phyloP scores from a whole-genome alignment of 345 rosid species.

The Jatropha curcas region DNA sequence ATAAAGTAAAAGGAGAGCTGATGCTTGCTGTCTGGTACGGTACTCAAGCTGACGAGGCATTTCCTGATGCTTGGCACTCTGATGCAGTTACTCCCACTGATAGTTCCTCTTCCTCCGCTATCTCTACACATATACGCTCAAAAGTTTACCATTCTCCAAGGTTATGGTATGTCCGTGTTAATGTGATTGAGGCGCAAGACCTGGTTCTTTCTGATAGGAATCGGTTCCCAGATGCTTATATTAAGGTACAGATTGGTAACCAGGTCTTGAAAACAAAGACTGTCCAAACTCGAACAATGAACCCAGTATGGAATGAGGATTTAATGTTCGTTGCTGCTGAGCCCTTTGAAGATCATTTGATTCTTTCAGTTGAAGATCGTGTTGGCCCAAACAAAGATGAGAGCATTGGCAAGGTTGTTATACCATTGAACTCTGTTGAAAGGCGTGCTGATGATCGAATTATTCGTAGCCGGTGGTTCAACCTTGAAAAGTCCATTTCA shows the following conservation, averaged over 20 bases:
- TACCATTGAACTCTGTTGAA: constrained; percentile 22
- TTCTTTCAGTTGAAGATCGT: constrained; percentile 33
- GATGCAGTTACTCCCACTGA: constrained; percentile 29
- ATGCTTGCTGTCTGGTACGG: constrained; percentile 40
- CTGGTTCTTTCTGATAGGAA: constrained; percentile 23
- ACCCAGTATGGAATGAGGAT: constrained; percentile 34
- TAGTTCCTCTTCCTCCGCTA: constrained; percentile 19
- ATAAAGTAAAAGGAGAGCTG: constrained; percentile 26
- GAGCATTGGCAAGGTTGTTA: constrained; percentile 32
- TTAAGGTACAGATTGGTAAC: constrained; percentile 29
- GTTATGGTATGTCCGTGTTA: constrained; percentile 35
- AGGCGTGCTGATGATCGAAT: constrained; percentile 35
- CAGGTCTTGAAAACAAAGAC: constrained; percentile 30
- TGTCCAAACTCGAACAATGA: constrained; percentile 24
- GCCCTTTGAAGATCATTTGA: constrained; percentile 35
- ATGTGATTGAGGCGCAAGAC: constrained; percentile 33
- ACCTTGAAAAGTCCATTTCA: constrained; percentile 27
- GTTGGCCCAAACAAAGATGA: constrained; percentile 32
- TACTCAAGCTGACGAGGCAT: constrained; percentile 38
- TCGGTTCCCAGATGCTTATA: constrained; percentile 29
- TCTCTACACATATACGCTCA: constrained; percentile 22
- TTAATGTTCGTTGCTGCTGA: constrained; percentile 36
- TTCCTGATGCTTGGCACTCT: constrained; percentile 36
- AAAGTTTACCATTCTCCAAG: constrained; percentile 38
- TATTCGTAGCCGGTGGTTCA: constrained; percentile 27